Base-by-base conservation (phyloP, 1,284 basidiomycete species). In the Leccinum huronense region DNA sequence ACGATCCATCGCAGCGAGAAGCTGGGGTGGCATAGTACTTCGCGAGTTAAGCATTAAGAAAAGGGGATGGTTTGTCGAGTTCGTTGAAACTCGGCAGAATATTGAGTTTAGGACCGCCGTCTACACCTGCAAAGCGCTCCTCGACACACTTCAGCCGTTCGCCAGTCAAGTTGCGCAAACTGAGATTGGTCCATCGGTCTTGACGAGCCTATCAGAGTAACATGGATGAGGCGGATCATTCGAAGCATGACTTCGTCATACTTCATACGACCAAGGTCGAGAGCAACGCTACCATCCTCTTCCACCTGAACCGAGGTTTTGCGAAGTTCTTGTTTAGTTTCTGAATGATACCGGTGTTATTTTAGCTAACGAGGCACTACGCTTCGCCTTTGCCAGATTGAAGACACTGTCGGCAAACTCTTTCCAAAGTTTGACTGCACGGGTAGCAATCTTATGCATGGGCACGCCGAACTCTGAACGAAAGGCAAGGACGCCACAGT, bases 381-480 rank as follows among this genome's bases (percentile, higher is more conserved):
- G 91, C 84, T 99, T 99, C 80, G 98, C 96, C 80, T 95, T 94
- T 11, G 96, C 89, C 67, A 98, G 79, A 76, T 90, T 91, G 86
- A 99, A 99, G 66, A 99, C 91, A 13, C 89, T 94, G 72, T 97
- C 90, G 76, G 99, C 97, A 74, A 98, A 97, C 82, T 99, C 95
- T 78, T 94, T 94, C 97, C 97, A 99, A 58, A 99, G 84, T 81
- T 94, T 97, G 76, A 98, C 94, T 62, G 86, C 97, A 60, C 97
- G 92, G 59, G 90, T 99, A 60, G 97, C 95, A 75, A 98, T 93
- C 84, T 99, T 98, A 84, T 99, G 97, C 73, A 99, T 99, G 31
- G 95, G 96, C 79, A 99, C 97, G 60, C 97, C 97, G 57, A 99
- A 87, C 83, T 99, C 97, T 4, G 96, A 98, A 70, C 91, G 93